Evolutionary conservation across 1,139 yeast species (phyloP), one percentile per base, ranked within the genome.

Genomic region (Blastobotrys arbuscula): DNA sequence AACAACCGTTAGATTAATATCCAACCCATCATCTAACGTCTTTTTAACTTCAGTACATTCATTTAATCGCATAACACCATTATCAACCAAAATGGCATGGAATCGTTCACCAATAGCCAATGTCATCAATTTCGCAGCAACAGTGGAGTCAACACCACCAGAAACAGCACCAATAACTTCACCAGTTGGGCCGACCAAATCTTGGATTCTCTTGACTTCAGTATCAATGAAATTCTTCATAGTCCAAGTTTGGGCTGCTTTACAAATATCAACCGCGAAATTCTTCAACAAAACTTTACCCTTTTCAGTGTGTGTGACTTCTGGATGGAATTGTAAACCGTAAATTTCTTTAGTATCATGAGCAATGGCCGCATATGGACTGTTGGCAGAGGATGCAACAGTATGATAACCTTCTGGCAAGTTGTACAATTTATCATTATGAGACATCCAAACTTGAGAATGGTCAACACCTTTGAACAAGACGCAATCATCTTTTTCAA

Each of bases 151-250:
- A 56, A 94, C 98, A 75, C 99, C 98, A 65, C 99, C 99, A 53
- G 97, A 87, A 60, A 92, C 98, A 50, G 99, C 99, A 73, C 99
- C 99, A 66, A 92, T 92, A 57, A 94, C 99, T 73, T 92, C 97
- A 51, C 96, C 98, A 53, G 90, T 84, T 58, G 96, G 97, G 51
- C 99, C 99, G 58, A 92, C 97, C 61, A 90, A 76, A 53, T 79
- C 76, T 71, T 87, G 80, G 60, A 92, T 94, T 71, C 98, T 82
- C 59, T 87, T 82, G 62, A 92, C 89, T 75, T 94, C 98, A 55
- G 96, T 88, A 63, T 88, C 96, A 63, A 94, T 85, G 70, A 92
- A 92, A 76, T 92, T 94, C 73, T 85, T 88, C 98, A 92, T 92
- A 55, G 92, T 85, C 99, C 99, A 92, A 77, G 84, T 87, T 71